Base-by-base conservation (phyloP, 805 yeast genomes). In the Candida nitratophila region DNA sequence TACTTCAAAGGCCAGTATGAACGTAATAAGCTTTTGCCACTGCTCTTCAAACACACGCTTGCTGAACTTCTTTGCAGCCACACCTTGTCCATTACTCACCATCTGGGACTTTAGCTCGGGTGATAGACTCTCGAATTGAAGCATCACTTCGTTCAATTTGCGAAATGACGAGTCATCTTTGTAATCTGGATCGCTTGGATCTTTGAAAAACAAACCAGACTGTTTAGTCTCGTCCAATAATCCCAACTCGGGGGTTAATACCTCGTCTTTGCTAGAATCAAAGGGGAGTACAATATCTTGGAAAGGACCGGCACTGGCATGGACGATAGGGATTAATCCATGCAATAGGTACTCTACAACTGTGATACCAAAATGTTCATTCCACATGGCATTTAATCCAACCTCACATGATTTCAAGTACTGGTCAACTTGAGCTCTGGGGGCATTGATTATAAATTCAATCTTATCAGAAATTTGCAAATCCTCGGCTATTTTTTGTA, bases 301-400 rank as follows among this genome's bases (percentile, higher is more conserved):
- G 36, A 77, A 71, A 10, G 99, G 99, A 1, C 99, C 99, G 0
- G 96, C 99, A 43, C 95, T 84, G 4, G 95, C 95, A 64, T 95
- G 98, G 3, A 81, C 93, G 2, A 93, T 66, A 1, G 99, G 97
- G 16, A 93, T 77, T 24, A 84, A 73, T 0, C 97, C 98, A 44
- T 85, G 76, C 2, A 91, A 82, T 66, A 86, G 70, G 59, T 89
- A 87, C 63, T 93, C 99, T 8, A 93, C 99, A 5, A 93, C 91
- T 1, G 96, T 91, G 55, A 93, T 93, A 17, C 99, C 99, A 62
- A 93, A 93, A 67, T 93, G 99, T 68, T 93, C 99, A 64, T 93
- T 93, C 99, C 99, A 93, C 99, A 93, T 93, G 27, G 96, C 89
- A 56, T 93, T 91, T 34, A 93, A 69, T 5, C 99, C 99, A 55